Evolutionary conservation across 1,284 basidiomycete species (phyloP), one percentile per base, ranked within the genome.

Genomic region (Boletus sp.): DNA sequence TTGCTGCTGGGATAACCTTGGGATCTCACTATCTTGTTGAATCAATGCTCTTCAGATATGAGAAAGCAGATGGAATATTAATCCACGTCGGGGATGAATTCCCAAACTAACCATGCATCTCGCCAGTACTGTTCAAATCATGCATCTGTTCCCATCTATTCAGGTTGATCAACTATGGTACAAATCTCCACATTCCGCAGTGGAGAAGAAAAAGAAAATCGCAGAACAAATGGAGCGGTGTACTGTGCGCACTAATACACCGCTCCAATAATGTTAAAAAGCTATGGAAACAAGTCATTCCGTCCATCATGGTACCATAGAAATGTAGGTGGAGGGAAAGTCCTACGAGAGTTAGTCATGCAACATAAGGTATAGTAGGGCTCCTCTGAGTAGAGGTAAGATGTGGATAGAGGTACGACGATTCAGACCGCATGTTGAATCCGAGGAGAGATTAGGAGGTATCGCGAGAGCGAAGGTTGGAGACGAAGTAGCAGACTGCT

Each of bases 281-380:
- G 40, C 44, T 58, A 54, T 60, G 30, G 30, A 49, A 53, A 57
- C 42, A 66, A 48, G 44, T 33, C 55, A 41, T 34, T 36, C 49
- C 44, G 56, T 63, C 57, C 47, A 49, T 50, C 29, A 30, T 32
- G 36, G 37, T 49, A 48, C 41, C 46, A 49, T 62, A 50, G 57
- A 43, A 48, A 40, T 49, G 33, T 44, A 37, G 44, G 29, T 44
- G 35, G 48, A 52, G 49, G 50, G n/a, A 49, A 44, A 37, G 39
- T 51, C 62, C 62, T 65, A 51, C 41, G 51, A 50, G 12, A 44
- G 41, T 60, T 64, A 68, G 63, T 53, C 37, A 42, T 52, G 52
- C 35, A 50, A 45, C 19, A 35, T 66, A 64, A 55, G 27, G 42
- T 68, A 64, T 56, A 45, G 51, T 64, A 58, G 48, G 49, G 53